These are phyloP conservation scores for Pecoramyces ruminantium DNA, from an alignment of 192 early-diverging fungal genomes.

Conservation along the genomic window DNA sequence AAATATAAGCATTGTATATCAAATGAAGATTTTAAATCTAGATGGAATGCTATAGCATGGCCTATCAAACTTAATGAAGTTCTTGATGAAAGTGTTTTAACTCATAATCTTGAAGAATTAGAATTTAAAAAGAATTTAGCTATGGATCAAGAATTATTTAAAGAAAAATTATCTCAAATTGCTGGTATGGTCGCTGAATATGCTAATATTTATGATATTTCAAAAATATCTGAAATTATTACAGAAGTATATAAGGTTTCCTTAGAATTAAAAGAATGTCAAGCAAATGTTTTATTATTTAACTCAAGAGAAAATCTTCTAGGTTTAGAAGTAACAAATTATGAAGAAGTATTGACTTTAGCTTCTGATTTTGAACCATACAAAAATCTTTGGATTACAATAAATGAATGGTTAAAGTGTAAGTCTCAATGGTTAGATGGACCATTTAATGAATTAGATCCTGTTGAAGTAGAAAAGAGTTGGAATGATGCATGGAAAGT, in stretches of 20 bases:
- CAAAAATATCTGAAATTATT: constrained; percentile 25
- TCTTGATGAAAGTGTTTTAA: constrained; percentile 17
- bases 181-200: constrained; percentile 28
- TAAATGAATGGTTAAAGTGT: constrained; percentile 39
- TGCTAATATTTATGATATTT: constrained; percentile 23
- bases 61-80: constrained; percentile 34
- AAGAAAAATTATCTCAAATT: constrained; percentile 28
- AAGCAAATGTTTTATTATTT: constrained; percentile 23
- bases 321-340: constrained; percentile 30
- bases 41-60: constrained; percentile 33
- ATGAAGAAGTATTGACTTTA: constrained; percentile 30
- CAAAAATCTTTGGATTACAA: constrained; percentile 32
- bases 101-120: constrained; percentile 27
- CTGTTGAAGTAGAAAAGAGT: constrained; percentile 39
- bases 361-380: constrained; percentile 42
- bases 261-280: constrained; percentile 34
- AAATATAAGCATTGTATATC: constrained; percentile 30
- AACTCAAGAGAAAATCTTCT: constrained; percentile 39
- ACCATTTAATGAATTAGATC: constrained; percentile 30
- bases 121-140: constrained; percentile 26
- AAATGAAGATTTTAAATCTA: constrained; percentile 35
- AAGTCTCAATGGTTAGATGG: constrained; percentile 30
- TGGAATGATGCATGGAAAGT: constrained; percentile 27
- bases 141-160: constrained; percentile 45
- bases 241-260: constrained; percentile 27